Evolutionary conservation across 768 basidiomycete genomes (phyloP).

Genomic region (Leccinellum rugosiceps): DNA sequence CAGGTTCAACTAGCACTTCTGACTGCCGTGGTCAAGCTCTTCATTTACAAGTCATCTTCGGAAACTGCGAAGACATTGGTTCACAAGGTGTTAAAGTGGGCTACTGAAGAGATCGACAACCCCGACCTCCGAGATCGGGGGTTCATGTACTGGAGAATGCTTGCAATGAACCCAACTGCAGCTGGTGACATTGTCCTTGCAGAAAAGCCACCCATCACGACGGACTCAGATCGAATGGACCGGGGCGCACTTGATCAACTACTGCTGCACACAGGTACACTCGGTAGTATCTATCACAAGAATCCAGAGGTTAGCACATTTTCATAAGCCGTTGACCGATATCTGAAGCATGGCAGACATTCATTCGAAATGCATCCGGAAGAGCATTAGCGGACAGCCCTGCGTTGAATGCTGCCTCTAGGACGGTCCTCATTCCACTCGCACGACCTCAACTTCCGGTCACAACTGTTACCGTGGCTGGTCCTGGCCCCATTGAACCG

Average conservation of each 20-base stretch:
- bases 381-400: slow-evolving; percentile 84
- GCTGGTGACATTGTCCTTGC: slow-evolving; percentile 89
- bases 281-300: slow-evolving; percentile 97
- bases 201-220: slow-evolving; percentile 96
- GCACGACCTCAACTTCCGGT: slow-evolving; percentile 48
- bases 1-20: slow-evolving; percentile 95
- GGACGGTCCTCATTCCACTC: slow-evolving; percentile 64
- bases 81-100: slow-evolving; percentile 94
- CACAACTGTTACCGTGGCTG: slow-evolving; percentile 47
- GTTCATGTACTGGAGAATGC: slow-evolving; percentile 99
- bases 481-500: slow-evolving; percentile 46
- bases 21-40: slow-evolving; percentile 93
- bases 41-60: slow-evolving; percentile 83
- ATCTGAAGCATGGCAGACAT: slow-evolving; percentile 55
- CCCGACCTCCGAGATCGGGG: slow-evolving; percentile 96
- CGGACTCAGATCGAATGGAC: slow-evolving; percentile 97
- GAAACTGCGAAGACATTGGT: slow-evolving; percentile 86
- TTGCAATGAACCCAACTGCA: slow-evolving; percentile 86
- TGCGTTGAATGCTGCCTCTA: slow-evolving; percentile 81
- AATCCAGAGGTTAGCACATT: slow-evolving; percentile 73
- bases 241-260: slow-evolving; percentile 94
- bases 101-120: slow-evolving; percentile 97
- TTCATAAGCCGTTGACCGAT: background rate
- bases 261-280: slow-evolving; percentile 86
- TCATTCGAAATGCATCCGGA: slow-evolving; percentile 86